phyloP scores from a whole-genome alignment of 257 asterid genomes.

The Nicotiana paniculata region DNA sequence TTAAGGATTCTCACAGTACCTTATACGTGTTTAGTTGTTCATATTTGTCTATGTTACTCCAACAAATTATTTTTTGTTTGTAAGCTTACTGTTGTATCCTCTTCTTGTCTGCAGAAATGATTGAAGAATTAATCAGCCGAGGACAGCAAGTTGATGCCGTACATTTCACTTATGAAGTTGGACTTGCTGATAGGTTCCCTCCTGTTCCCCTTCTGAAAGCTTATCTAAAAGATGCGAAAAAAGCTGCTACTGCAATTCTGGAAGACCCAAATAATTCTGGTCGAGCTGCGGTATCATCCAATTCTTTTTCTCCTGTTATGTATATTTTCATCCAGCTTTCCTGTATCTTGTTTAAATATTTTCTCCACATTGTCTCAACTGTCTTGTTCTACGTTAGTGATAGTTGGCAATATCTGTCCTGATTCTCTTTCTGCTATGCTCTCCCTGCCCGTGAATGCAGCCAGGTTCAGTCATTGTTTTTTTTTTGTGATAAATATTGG shows the following conservation, averaged over 20 bases:
- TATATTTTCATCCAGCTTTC: background rate
- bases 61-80: constrained; percentile 10
- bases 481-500: background rate
- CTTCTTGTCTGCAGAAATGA: constrained; percentile 59
- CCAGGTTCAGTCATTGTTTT: background rate
- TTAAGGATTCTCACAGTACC: background rate
- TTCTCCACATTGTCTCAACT: background rate
- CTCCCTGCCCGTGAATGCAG: background rate
- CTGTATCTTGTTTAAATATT: background rate
- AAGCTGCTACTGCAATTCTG: constrained; percentile 60
- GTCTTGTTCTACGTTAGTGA: background rate
- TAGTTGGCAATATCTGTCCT: background rate
- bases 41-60: background rate
- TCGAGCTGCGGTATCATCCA: constrained; percentile 66
- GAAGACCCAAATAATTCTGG: constrained; percentile 88
- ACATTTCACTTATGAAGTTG: constrained; percentile 92
- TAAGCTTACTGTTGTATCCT: constrained; percentile 32
- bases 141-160: constrained; percentile 99
- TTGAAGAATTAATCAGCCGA: constrained; percentile 82
- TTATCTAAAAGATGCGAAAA: constrained; percentile 86
- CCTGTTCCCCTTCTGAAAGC: constrained; percentile 96
- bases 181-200: constrained; percentile 71
- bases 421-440: background rate
- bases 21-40: background rate
- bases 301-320: constrained; percentile 7